Base-by-base conservation (phyloP, 345 rosid genomes). In the Leavenworthia alabamica region DNA sequence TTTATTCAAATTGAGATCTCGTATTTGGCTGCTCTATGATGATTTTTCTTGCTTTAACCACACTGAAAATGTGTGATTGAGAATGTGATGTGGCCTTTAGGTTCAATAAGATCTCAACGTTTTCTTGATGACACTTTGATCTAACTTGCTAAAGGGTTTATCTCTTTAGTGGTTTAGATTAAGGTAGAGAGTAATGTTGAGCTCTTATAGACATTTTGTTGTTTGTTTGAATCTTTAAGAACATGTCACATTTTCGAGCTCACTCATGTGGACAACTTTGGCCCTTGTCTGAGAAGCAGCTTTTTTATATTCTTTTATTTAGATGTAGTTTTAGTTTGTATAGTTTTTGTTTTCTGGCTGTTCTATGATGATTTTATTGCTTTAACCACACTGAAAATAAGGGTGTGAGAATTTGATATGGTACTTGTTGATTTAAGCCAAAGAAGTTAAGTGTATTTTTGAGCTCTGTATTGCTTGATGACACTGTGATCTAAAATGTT, bases 341-440 rank as follows among this genome's bases (percentile, higher is more conserved):
- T n/a, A n/a, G n/a, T 20, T 20, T 20, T 5, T n/a, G 2, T 5
- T 35, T 40, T 1, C n/a, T n/a, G 35, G 63, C 40, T 54, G 74
- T 51, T 53, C 63, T 28, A 29, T 62, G 74, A 62, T 70, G 63
- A 62, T 62, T 70, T 0, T 36, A 6, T 62, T 71, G 75, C 75
- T 71, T 64, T 71, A 71, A 71, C 71, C 75, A 71, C 75, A 71
- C 75, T 51, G 71, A 71, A 64, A n/a, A 43, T 57, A 22, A 57
- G 75, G 9, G 56, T 0, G 57, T 47, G 56, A 7, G 56, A 51
- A 51, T 28, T 31, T 57, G 61, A 0, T 47, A 12, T 47, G 56
- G 7, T 20, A 12, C n/a, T 29, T 55, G 31, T 36, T 19, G 56
- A 36, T 50, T 41, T 37, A 27, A 36, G 3, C 29, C 37, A 12